Percentiles rank a stretch among this genome's conserved stretches.
phyloP scores from a whole-genome alignment of 768 basidiomycete species.

The Pisolithus microcarpus region DNA sequence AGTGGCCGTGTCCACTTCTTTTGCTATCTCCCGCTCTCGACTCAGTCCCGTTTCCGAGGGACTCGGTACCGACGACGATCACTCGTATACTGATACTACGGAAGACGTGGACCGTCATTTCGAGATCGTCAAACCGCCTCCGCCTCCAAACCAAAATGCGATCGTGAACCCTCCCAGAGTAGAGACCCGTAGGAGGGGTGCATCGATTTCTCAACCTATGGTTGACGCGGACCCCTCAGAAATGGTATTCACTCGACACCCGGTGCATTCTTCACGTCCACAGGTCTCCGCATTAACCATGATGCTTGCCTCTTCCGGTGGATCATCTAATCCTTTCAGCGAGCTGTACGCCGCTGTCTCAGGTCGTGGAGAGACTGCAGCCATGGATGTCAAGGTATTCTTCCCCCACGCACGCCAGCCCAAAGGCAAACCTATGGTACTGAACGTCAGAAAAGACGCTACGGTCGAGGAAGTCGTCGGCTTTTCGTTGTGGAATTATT shows the following conservation, averaged over 20 bases:
- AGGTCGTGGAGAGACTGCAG: constrained; percentile 60
- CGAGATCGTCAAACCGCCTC: constrained; percentile 46
- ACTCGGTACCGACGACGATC: constrained; percentile 27
- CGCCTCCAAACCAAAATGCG: constrained; percentile 15
- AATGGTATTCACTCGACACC: constrained; percentile 46
- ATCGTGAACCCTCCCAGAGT: constrained; percentile 16
- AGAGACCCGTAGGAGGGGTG: constrained; percentile 23
- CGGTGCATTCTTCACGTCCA: constrained; percentile 36
- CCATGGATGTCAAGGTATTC: constrained; percentile 65
- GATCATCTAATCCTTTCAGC: constrained; percentile 75
- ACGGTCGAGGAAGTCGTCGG: constrained; percentile 96
- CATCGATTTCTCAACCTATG: constrained; percentile 22
- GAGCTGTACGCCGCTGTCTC: constrained; percentile 83
- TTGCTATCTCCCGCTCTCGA: constrained; percentile 32
- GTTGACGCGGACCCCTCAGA: constrained; percentile 12
- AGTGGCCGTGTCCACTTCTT: background rate
- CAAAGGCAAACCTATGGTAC: constrained; percentile 52
- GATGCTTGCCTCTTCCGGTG: constrained; percentile 61
- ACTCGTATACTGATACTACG: too few species aligned
- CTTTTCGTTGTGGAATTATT: constrained; percentile 85
- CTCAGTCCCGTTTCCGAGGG: constrained; percentile 62
- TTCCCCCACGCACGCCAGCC: constrained; percentile 76
- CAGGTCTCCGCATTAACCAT: constrained; percentile 62
- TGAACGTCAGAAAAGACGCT: constrained; percentile 80
- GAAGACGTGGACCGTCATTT: constrained; percentile 38